Evolutionary conservation across 108 stramenopile genomes (phyloP).

Genomic region (Fistulifera pelliculosa): DNA sequence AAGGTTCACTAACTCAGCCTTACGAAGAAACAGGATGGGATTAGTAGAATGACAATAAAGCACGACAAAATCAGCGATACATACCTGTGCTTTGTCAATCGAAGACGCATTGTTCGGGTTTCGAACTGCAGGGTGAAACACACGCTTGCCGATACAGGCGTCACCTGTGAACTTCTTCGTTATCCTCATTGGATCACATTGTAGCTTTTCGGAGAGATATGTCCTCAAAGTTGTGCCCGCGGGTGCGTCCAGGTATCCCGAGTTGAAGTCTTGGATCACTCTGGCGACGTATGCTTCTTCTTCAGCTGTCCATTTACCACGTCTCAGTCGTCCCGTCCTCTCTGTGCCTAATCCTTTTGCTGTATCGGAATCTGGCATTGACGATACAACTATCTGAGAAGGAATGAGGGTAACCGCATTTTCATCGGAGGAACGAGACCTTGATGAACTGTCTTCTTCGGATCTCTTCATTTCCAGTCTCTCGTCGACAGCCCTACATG

Average conservation of each 20-base stretch:
- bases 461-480: too few species aligned
- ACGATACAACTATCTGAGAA: too few species aligned
- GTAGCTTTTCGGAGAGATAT: constrained; percentile 90
- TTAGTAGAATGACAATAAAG: constrained; percentile 1
- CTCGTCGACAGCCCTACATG: too few species aligned
- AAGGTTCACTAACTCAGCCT: constrained; percentile 61
- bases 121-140: constrained; percentile 72
- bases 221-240: constrained; percentile 93
- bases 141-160: constrained; percentile 88
- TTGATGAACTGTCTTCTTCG: too few species aligned
- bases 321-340: constrained; percentile 29
- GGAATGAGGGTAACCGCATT: too few species aligned
- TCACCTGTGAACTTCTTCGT: constrained; percentile 99
- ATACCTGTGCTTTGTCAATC: constrained; percentile 62
- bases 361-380: too few species aligned
- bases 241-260: constrained; percentile 85
- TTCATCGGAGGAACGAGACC: too few species aligned
- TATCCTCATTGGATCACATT: constrained; percentile 99
- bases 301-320: constrained; percentile 92
- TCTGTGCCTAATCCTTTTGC: background rate
- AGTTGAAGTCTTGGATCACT: constrained; percentile 91
- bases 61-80: constrained; percentile 4
- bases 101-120: constrained; percentile 38
- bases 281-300: constrained; percentile 91
- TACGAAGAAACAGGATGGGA: constrained; percentile 6